Evolutionary conservation across 2,329 filamentous ascomycete species (phyloP), one percentile per base, ranked within the genome.

Genomic region (Exophiala calicioides): DNA sequence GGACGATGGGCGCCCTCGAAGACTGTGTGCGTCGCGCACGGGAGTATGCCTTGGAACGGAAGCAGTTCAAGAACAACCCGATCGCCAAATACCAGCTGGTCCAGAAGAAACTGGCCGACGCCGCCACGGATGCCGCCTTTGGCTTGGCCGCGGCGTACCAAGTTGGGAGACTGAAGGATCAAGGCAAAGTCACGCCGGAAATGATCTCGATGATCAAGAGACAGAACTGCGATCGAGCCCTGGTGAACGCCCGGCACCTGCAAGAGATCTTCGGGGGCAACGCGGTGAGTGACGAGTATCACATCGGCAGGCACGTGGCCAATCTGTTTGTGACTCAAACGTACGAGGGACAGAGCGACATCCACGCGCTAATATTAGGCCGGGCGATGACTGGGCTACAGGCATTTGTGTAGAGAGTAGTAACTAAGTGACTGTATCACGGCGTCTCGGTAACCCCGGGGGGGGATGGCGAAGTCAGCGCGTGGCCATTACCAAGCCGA

Each of bases 191-290:
- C 18, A 84, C 86, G 2, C 90, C 93, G 5, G 93, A 98, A 74
- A 97, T 97, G 91, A 95, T 98, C 62, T 83, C 79, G 6, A 85
- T 98, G 88, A 84, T 97, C 65, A 98, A 98, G 79, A 79, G 93
- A 58, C 90, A 97, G 73, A 98, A 98, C 70, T 98, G 93, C 68
- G 93, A 98, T 69, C 77, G 85, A 41, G 93, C 93, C 12, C 73
- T 98, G 60, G 73, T 80, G 21, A 90, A 91, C 57, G 83, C 90
- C 15, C 79, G 93, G 57, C 74, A 79, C 51, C 74, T 98, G 52
- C 93, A 98, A 69, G 93, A 98, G 73, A 81, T 98, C 16, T 96
- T 98, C 71, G 93, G 93, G 47, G 93, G 93, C 21, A 98, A 98
- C 64, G 93, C 93, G n/a, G 89, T 93, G 38, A 95, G 90, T 63